These are phyloP conservation scores for Rhizopus microsporus DNA, from an alignment of 371 early-diverging fungal species.

Conservation along the genomic window DNA sequence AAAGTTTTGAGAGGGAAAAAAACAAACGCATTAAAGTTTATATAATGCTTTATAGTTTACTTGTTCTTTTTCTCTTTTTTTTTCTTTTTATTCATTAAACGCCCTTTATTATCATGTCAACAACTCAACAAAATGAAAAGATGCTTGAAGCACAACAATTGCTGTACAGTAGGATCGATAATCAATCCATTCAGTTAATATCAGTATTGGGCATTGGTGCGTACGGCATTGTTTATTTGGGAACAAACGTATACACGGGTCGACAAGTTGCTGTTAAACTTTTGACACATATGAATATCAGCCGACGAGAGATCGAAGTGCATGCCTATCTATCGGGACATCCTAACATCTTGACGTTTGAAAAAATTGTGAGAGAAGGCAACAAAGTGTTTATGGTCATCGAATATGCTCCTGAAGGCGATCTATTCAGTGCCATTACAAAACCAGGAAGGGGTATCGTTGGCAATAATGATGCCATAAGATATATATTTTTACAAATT, in stretches of 20 bases:
- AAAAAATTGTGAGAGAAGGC: conserved; percentile 69
- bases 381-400: conserved; percentile 75
- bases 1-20: not conserved
- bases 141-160: conserved; percentile 35
- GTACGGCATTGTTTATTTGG: conserved; percentile 73
- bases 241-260: conserved; percentile 47
- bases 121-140: conserved; percentile 4
- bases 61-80: not conserved
- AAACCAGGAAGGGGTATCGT: conserved; percentile 48
- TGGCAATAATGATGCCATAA: conserved; percentile 65
- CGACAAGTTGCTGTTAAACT: conserved; percentile 66
- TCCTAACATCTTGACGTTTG: conserved; percentile 67
- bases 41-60: not conserved
- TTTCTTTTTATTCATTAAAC: conserved; percentile 1
- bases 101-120: not conserved
- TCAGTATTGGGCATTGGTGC: conserved; percentile 69
- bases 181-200: conserved; percentile 52
- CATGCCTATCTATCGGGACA: conserved; percentile 65
- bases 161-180: conserved; percentile 55
- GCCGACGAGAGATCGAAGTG: conserved; percentile 52
- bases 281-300: conserved; percentile 45
- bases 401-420: conserved; percentile 77
- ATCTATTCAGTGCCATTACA: conserved; percentile 71
- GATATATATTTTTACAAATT: conserved; percentile 79
- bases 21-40: not conserved